Conservation (phyloP, 2,329 filamentous ascomycete species). For the Aspergillus cejpii region DNA sequence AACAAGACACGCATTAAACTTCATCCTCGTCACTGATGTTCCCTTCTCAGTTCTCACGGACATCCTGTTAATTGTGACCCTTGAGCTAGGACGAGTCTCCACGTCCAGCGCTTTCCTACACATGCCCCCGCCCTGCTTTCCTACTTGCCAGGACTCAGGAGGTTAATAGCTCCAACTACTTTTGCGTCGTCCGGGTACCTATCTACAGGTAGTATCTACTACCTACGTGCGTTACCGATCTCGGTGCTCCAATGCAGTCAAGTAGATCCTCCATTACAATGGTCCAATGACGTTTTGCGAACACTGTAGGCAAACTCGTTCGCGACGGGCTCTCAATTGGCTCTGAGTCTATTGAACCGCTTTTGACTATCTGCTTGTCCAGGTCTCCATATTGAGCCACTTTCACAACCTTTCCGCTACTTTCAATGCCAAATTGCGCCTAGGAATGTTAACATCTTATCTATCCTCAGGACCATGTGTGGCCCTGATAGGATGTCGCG, state of each 20-base stretch:
- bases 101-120: conserved; percentile 12
- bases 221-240: background rate
- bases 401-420: background rate
- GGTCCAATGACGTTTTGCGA: background rate
- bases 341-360: background rate
- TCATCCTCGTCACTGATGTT: conserved; percentile 2
- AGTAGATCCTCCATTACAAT: conserved; percentile 3
- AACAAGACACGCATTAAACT: conserved; percentile 7
- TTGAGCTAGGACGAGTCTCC: background rate
- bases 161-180: background rate
- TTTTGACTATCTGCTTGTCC: background rate
- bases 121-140: conserved; percentile 15
- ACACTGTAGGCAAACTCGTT: background rate
- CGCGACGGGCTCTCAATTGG: background rate
- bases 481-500: conserved; percentile 27
- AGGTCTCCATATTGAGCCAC: background rate
- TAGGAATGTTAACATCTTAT: conserved; percentile 6
- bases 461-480: conserved; percentile 28
- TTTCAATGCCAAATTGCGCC: background rate
- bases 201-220: background rate
- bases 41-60: conserved; percentile 3
- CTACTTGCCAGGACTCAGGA: conserved; percentile 13
- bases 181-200: background rate
- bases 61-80: background rate
- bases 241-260: background rate